These are phyloP conservation scores for Cenchrus purpureus DNA, from an alignment of 176 grass and related monocot species.

Conservation along the genomic window DNA sequence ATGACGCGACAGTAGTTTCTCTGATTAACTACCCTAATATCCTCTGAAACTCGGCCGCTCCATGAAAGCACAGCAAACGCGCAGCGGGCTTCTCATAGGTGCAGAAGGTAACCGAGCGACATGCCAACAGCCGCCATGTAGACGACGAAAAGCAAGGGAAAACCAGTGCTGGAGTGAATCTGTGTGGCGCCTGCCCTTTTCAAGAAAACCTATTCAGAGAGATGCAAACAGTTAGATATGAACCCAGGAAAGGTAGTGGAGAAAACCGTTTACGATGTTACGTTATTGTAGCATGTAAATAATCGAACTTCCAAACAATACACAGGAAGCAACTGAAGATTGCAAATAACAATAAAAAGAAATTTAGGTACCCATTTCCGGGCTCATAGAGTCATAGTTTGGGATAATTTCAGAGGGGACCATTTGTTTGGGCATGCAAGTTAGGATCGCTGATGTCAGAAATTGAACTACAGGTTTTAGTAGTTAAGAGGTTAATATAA, in stretches of 20 bases:
- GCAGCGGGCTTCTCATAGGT: constrained; percentile 37
- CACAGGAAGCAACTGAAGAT: neutral
- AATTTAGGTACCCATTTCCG: neutral
- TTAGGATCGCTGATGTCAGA: constrained; percentile 4
- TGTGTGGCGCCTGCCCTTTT: constrained; percentile 21
- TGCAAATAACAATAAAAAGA: neutral
- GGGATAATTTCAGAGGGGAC: neutral
- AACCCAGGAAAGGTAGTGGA: neutral
- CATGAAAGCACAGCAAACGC: neutral
- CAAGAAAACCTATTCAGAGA: constrained; percentile 32
- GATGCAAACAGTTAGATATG: neutral
- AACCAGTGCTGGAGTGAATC: constrained; percentile 21
- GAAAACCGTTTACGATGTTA: neutral
- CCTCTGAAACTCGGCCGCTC: neutral
- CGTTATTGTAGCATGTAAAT: neutral
- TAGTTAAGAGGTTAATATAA: neutral
- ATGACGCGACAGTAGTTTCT: neutral
- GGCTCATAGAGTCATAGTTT: neutral
- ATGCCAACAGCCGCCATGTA: constrained; percentile 43
- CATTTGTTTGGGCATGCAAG: neutral
- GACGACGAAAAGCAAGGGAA: constrained; percentile 41
- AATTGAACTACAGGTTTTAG: neutral
- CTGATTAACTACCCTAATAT: neutral
- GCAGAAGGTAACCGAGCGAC: constrained; percentile 71
- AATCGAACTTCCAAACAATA: neutral